Evolutionary conservation across 257 asterid species (phyloP), one percentile per base, ranked within the genome.

Genomic region (Nicotiana tomentosiformis): DNA sequence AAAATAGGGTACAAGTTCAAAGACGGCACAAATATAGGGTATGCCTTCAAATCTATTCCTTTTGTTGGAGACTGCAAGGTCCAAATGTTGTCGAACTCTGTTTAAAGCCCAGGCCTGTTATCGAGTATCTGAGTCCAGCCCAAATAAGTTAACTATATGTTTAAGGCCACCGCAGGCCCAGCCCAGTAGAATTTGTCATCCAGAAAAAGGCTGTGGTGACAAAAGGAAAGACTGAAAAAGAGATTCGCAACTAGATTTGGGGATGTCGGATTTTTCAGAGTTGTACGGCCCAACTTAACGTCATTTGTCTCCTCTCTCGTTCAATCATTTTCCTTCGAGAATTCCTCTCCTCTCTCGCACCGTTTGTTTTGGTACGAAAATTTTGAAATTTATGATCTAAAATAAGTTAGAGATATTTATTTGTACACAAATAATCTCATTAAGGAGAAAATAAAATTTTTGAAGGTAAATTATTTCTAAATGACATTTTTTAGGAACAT

Each of bases 181-280:
- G 58, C 33, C 78, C 35, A 43, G 0, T 61, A 20, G 5, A 61
- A n/a, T 61, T 61, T 20, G 66, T 20, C 12, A 3, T 20, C 14
- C 15, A 20, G 66, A 3, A 61, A 61, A 61, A 35, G 64, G 11
- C 10, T 57, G 64, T 7, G 10, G 64, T 18, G 64, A 57, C 58
- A 20, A 70, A 70, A 39, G 46, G 10, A 39, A 43, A 17, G 58
- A 20, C 35, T 12, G 18, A 1, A 20, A 72, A 74, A 23, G 15
- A 46, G 80, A 74, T 74, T 74, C 12, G 35, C 78, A 70, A 26
- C 1, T 85, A 70, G 84, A 85, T 85, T 82, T 82, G 60, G 4
- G 61, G 84, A 82, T 64, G 88, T 82, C 82, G 62, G 20, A 46
- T 74, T 5, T 49, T 57, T 11, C 72, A 43, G 65, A 29, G 3